Base-by-base conservation (phyloP, 352 stramenopile species). In the Aphanomyces euteiches region DNA sequence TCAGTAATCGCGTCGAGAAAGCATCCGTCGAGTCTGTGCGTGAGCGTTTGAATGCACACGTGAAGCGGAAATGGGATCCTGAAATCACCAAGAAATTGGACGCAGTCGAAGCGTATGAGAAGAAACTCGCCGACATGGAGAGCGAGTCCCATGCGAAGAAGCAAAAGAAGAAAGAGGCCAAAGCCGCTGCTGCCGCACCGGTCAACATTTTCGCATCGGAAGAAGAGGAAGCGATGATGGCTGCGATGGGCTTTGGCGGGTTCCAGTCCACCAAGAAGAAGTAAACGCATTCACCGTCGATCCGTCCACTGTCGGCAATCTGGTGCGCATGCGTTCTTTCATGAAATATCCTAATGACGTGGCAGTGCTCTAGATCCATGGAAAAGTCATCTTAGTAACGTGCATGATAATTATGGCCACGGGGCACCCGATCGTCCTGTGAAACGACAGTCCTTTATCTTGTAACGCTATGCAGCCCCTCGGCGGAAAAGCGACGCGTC, bases 1-100 rank as follows among this genome's bases (percentile, higher is more conserved):
- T 86, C 64, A 96, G 90, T 45, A 97, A 97, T 90, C 89, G 91
- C 21, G 91, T 97, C 39, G 92, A 98, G 75, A 81, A 83, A 5
- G 92, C 83, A 63, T 89, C 84, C 7, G 85, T 93, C 8, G 85
- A 93, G 54, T 80, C 93, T 61, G 89, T 97, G 48, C 96, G 96
- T 74, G 91, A 82, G 69, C 78, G 88, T 13, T 74, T 96, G 60
- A 87, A 95, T 72, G 92, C 75, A 67, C 82, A 80, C 7, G 79
- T 79, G 17, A 93, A 95, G 73, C 84, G 87, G 69, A 93, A 93
- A 69, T 94, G 85, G 77, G 85, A 95, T 47, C 83, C 86, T 1
- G 56, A 92, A 37, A 82, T 92, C 69, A 85, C 80, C 12, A 91
- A 93, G 77, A 93, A 93, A 63, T 72, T 92, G 43, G 82, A 91